Base-by-base conservation (phyloP, 495 filamentous ascomycete genomes). In the Xylaria nigripes region DNA sequence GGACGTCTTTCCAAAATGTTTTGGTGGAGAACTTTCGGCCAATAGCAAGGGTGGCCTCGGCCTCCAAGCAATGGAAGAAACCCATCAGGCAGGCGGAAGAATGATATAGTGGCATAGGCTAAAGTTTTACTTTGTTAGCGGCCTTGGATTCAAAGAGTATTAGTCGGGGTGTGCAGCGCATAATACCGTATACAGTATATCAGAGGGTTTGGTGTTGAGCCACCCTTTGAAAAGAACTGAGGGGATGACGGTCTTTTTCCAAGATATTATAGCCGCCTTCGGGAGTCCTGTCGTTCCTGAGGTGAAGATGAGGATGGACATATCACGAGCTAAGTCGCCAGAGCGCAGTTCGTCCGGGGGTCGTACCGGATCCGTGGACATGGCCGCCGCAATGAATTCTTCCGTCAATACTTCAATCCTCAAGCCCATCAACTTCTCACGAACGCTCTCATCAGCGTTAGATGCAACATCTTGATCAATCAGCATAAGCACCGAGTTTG, bases 91-190 rank as follows among this genome's bases (percentile, higher is more conserved):
- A 69, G 18, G 88, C 93, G 1, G 92, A 88, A 42, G 86, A 82
- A 69, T 98, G 93, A 63, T 98, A 98, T 15, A 98, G 79, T 0
- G 93, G 93, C 90, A 97, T 96, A 54, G 83, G 88, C 82, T 87
- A 51, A 4, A 43, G 30, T 7, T 13, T 7, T 29, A n/a, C 38
- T 61, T 40, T 63, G 60, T 55, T 24, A 23, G 16, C 36, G 23
- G 43, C 12, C n/a, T 21, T 16, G 12, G n/a, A 2, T 6, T 40
- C 5, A 45, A 13, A 22, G 24, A 40, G 27, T 5, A 54, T 54
- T 21, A 12, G 19, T 10, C 2, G 6, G 36, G 21, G 23, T 30
- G 21, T 16, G 15, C 6, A 36, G 42, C 40, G 34, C 72, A 60
- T 76, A 87, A 60, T 76, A 87, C 86, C 42, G 92, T 95, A 70